Percentiles rank a stretch among this genome's conserved stretches.
phyloP scores from a whole-genome alignment of 352 stramenopile genomes.

The Globisporangium megalacanthum region DNA sequence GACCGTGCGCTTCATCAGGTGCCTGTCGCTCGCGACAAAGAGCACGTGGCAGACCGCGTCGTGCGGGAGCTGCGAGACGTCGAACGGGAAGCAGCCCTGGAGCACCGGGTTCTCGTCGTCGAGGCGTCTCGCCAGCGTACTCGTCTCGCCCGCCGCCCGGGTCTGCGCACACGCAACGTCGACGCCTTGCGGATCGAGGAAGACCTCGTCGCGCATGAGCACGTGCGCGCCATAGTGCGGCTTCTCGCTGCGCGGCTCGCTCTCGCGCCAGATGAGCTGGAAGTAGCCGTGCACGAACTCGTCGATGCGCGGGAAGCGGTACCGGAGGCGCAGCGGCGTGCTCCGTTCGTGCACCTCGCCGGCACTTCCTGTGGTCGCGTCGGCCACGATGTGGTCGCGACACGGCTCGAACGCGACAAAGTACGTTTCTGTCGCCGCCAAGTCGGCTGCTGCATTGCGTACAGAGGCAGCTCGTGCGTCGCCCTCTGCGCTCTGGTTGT shows the following conservation, averaged over 20 bases:
- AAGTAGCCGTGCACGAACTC: constrained; percentile 54
- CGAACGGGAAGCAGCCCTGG: constrained; percentile 31
- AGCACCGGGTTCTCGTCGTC: constrained; percentile 24
- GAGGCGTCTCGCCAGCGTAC: constrained; percentile 8
- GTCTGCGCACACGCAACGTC: constrained; percentile 1
- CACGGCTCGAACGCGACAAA: constrained; percentile 38
- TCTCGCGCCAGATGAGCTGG: constrained; percentile 54
- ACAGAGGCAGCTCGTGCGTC: constrained; percentile 1
- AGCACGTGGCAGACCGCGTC: constrained; percentile 51
- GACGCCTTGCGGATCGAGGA: constrained; percentile 21
- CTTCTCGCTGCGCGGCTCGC: constrained; percentile 44
- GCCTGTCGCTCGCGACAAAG: constrained; percentile 52
- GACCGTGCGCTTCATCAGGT: constrained; percentile 54
- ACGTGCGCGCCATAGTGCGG: constrained; percentile 41
- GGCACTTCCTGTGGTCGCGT: constrained; percentile 13
- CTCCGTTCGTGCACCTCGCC: constrained; percentile 39
- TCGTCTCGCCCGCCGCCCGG: neutral
- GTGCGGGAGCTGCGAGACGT: constrained; percentile 33
- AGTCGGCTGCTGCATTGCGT: neutral
- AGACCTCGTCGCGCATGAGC: constrained; percentile 36
- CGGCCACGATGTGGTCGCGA: constrained; percentile 30
- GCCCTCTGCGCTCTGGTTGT: constrained; percentile 6
- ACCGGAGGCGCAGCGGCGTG: constrained; percentile 33
- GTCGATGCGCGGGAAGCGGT: constrained; percentile 34
- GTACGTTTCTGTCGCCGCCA: constrained; percentile 13